Evolutionary conservation across 163 green algal species (phyloP).

Genomic region (Coccomyxa subellipsoidea): DNA sequence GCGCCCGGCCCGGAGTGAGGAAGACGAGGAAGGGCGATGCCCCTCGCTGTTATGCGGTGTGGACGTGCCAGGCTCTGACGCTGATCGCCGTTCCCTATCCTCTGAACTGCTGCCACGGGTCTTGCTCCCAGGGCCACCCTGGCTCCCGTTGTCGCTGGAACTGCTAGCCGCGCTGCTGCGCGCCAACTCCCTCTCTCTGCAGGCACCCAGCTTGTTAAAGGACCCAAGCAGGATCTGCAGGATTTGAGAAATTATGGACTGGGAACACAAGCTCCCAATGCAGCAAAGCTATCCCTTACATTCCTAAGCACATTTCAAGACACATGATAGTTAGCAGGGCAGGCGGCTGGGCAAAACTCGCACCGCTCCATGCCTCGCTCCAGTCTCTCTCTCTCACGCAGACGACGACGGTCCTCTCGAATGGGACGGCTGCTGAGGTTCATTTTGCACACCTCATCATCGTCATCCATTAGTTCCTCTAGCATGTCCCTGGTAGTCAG

Average conservation of each 20-base stretch:
- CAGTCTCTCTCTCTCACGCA: constrained; percentile 74
- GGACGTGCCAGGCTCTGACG: background rate
- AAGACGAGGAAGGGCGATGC: background rate
- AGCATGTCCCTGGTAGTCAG: constrained; percentile 66
- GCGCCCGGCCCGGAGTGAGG: background rate
- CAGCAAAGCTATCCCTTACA: too few species aligned
- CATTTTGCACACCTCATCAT: constrained; percentile 87
- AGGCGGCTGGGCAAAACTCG: background rate
- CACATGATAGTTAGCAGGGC: too few species aligned
- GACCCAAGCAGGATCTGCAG: too few species aligned
- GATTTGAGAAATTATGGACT: too few species aligned
- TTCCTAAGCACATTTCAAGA: too few species aligned
- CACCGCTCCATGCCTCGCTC: constrained; percentile 59
- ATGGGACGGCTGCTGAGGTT: constrained; percentile 79
- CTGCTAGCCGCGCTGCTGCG: constrained; percentile 10
- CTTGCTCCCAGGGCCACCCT: background rate
- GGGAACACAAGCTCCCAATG: too few species aligned
- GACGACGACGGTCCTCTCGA: constrained; percentile 71
- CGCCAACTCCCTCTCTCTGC: constrained; percentile 4
- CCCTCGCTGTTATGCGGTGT: background rate
- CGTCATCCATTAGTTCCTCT: constrained; percentile 95
- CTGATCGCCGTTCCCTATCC: background rate
- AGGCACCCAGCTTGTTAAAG: too few species aligned
- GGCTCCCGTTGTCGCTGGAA: background rate
- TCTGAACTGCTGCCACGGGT: background rate